Evolutionary conservation across 768 basidiomycete species (phyloP).

Genomic region (Mycena polygramma): DNA sequence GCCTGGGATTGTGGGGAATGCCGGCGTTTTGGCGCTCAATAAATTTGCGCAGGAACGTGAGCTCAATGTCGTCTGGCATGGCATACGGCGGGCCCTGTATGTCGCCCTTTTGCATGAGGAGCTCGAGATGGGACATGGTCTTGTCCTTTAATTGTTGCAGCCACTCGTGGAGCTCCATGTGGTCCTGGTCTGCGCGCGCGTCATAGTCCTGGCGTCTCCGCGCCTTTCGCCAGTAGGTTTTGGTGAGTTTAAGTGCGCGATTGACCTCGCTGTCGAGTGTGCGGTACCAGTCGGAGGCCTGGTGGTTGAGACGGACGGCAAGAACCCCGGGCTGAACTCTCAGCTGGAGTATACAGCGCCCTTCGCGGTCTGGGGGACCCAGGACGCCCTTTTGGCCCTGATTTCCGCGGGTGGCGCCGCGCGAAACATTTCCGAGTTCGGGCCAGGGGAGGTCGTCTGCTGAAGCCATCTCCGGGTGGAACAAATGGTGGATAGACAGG

Average conservation of each 20-base stretch:
- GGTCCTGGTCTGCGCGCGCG: conserved; percentile 87
- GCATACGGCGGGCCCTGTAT: conserved; percentile 86
- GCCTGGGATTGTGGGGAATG: conserved; percentile 84
- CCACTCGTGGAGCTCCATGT: conserved; percentile 92
- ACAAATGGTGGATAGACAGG: conserved; percentile 42
- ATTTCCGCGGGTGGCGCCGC: conserved; percentile 86
- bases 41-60: conserved; percentile 84
- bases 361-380: conserved; percentile 77
- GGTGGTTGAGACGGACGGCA: conserved; percentile 78
- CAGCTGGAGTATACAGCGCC: conserved; percentile 83
- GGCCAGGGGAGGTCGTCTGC: conserved; percentile 89
- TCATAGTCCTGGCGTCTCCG: conserved; percentile 87
- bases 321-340: conserved; percentile 88
- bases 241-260: conserved; percentile 84
- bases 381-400: conserved; percentile 89
- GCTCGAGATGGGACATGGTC: conserved; percentile 88
- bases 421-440: conserved; percentile 86
- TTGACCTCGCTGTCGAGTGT: conserved; percentile 84
- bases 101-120: conserved; percentile 90
- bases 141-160: conserved; percentile 90
- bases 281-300: conserved; percentile 87
- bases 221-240: conserved; percentile 90
- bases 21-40: conserved; percentile 83
- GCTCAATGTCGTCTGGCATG: conserved; percentile 85
- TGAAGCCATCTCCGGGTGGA: conserved; percentile 57